Base-by-base conservation (phyloP, 192 early-diverging fungal species). In the Rhizophlyctis rosea region DNA sequence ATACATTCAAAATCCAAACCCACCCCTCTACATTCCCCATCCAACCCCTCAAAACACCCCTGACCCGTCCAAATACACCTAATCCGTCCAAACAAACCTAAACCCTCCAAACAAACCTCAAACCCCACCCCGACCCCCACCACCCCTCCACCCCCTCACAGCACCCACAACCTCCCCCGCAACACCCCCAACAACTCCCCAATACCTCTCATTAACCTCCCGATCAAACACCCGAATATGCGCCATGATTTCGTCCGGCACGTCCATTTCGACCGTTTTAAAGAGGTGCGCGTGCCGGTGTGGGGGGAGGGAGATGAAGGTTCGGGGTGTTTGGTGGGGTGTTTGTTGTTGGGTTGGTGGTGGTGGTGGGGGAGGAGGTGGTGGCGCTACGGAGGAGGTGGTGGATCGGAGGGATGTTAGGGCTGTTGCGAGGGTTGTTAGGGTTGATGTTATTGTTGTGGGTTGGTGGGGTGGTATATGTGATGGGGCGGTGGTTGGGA, bases 171-270 rank as follows among this genome's bases (percentile, higher is more conserved):
- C 47, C 28, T 74, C 66, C 25, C 24, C 21, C 2, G 68, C 69
- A 57, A 69, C 61, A 4, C 30, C 33, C 47, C 63, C 65, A 25
- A 76, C 68, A 16, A 67, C 35, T n/a, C 55, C 56, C 69, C 70
- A 72, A 57, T 76, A 76, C 3, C 54, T 24, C 0, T 66, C 54
- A 35, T 76, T 76, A 7, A 34, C 25, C 14, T 47, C 49, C 29
- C 70, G 30, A 16, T 27, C 31, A 61, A 76, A 76, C 74, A 76
- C 73, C 44, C 57, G 44, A 69, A 76, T 76, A 48, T 76, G 74
- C 14, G 62, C 74, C 4, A 24, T 34, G 21, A 76, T 76, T 52
- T 76, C 74, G 44, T 76, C 67, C 23, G 44, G 24, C 18, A 21
- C 51, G 51, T 76, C 70, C 11, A 18, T 48, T 2, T 44, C 48